Conservation (phyloP, 352 stramenopile species). For the Phytophthora sp. region DNA sequence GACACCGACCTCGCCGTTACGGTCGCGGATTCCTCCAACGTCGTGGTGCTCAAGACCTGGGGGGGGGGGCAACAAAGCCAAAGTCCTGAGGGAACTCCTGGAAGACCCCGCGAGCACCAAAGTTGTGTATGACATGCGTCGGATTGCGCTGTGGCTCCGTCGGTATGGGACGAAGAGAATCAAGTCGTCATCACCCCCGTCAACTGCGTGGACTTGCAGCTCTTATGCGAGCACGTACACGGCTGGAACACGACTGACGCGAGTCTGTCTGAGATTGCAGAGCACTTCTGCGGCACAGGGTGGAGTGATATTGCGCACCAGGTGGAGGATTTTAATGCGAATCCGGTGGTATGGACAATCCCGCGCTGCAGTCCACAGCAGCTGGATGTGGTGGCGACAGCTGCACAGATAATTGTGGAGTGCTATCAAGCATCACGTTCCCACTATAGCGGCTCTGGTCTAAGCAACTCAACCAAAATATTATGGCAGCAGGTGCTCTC, state of each 20-base stretch:
- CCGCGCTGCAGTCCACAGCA: background rate
- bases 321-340: background rate
- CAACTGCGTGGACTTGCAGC: conserved; percentile 40
- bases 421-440: background rate
- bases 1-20: too few relatives aligned
- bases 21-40: too few relatives aligned
- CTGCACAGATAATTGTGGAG: background rate
- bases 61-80: too few relatives aligned
- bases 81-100: background rate
- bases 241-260: conserved; percentile 12
- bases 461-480: background rate
- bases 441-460: background rate
- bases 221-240: conserved; percentile 33
- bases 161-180: background rate
- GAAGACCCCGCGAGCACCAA: background rate
- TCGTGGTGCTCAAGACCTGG: too few relatives aligned
- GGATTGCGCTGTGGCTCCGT: conserved; percentile 4
- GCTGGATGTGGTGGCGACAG: background rate
- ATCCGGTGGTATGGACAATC: background rate
- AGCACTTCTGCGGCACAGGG: background rate
- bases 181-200: background rate
- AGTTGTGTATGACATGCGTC: background rate
- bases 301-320: background rate
- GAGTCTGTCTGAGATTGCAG: background rate
- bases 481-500: background rate